Percentiles rank a stretch among this genome's conserved stretches.
Evolutionary conservation across 2,329 filamentous ascomycete species (phyloP).

Genomic region (Claviceps sp.): DNA sequence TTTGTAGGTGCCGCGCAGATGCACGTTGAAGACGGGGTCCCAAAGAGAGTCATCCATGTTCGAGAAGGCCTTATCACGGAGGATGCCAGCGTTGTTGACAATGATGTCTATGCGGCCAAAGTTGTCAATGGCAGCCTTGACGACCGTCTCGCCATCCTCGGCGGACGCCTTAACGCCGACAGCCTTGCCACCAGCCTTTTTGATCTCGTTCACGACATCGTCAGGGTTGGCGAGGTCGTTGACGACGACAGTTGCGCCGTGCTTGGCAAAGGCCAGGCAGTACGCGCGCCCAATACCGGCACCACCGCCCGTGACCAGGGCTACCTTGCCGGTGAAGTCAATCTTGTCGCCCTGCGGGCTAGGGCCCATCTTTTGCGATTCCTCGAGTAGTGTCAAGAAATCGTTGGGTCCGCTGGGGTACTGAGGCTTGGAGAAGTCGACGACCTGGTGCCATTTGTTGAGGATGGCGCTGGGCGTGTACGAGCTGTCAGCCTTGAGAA

Average conservation of each 20-base stretch:
- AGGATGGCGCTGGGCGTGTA: constrained; percentile 82
- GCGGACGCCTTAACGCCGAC: constrained; percentile 88
- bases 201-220: constrained; percentile 81
- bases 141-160: constrained; percentile 79
- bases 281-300: constrained; percentile 88
- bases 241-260: constrained; percentile 75
- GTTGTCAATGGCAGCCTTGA: constrained; percentile 86
- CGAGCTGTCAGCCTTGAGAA: constrained; percentile 77
- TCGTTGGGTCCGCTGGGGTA: constrained; percentile 78
- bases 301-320: constrained; percentile 75
- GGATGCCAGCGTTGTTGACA: constrained; percentile 95
- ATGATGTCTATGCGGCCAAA: constrained; percentile 91
- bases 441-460: constrained; percentile 78
- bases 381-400: constrained; percentile 74
- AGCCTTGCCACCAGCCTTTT: constrained; percentile 76
- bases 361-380: constrained; percentile 63
- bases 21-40: constrained; percentile 84
- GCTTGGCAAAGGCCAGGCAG: constrained; percentile 72
- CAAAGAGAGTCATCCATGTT: constrained; percentile 96
- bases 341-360: constrained; percentile 61
- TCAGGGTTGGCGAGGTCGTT: constrained; percentile 95
- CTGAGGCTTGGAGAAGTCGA: constrained; percentile 67
- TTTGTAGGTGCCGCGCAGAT: constrained; percentile 91
- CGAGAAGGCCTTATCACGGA: constrained; percentile 92
- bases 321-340: constrained; percentile 74